Conservation (phyloP, 2,329 filamentous ascomycete genomes). For the Neopestalotiopsis sp. region DNA sequence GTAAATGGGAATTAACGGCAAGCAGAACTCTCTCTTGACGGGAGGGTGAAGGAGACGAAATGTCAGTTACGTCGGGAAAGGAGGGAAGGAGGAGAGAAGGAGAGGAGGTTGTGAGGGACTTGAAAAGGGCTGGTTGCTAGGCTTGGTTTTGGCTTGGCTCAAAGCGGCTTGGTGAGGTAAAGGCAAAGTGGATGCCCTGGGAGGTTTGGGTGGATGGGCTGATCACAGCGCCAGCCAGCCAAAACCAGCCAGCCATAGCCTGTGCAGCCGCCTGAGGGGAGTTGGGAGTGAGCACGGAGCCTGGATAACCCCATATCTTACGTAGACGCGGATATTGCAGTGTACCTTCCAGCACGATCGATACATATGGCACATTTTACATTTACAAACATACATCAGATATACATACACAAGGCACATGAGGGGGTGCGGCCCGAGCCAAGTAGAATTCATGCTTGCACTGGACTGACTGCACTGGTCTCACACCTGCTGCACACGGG, state of each 20-base stretch:
- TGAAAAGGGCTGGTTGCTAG: constrained; percentile 11
- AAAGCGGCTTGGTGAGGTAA: constrained; percentile 11
- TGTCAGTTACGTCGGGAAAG: constrained; percentile 21
- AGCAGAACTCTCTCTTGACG: constrained; percentile 1
- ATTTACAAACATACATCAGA: too few relatives aligned
- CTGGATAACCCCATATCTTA: constrained; percentile 2
- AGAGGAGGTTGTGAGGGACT: not conserved
- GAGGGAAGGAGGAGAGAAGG: constrained; percentile 19
- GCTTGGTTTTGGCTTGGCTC: constrained; percentile 14
- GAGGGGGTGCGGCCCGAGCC: too few relatives aligned
- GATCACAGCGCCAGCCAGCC: too few relatives aligned
- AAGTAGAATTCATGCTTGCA: too few relatives aligned
- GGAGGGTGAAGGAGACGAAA: constrained; percentile 16
- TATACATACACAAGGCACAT: too few relatives aligned
- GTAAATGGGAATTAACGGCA: constrained; percentile 29
- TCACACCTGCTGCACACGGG: not conserved
- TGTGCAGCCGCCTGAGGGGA: not conserved
- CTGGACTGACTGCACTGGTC: not conserved
- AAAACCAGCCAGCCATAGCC: too few relatives aligned
- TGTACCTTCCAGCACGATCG: too few relatives aligned
- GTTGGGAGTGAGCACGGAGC: not conserved
- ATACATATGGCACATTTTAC: too few relatives aligned
- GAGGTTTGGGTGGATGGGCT: not conserved
- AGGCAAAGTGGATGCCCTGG: constrained; percentile 5
- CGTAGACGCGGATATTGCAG: not conserved